Percentiles rank a stretch among this genome's conserved stretches.
Conservation (phyloP, 2,329 filamentous ascomycete genomes). For the Pseudodiploospora longispora region DNA sequence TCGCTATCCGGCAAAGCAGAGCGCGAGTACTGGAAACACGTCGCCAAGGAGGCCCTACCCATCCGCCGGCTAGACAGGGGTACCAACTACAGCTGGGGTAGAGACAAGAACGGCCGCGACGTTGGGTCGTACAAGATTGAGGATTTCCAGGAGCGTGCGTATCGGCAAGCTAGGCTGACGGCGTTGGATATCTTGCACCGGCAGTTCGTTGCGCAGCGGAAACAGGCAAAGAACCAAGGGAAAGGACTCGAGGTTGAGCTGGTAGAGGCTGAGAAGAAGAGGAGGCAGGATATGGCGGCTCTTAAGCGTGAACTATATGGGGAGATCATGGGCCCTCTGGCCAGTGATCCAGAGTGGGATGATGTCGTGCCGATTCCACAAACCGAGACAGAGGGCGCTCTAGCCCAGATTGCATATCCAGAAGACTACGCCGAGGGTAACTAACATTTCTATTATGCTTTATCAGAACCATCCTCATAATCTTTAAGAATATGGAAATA, state of each 20-base stretch:
- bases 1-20: conserved; percentile 38
- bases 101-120: conserved; percentile 41
- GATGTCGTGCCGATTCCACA: conserved; percentile 77
- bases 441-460: conserved; percentile 12
- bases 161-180: conserved; percentile 34
- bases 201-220: conserved; percentile 34
- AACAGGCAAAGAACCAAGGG: conserved; percentile 18
- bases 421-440: conserved; percentile 77
- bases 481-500: background rate
- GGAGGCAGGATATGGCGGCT: conserved; percentile 43
- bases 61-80: conserved; percentile 32
- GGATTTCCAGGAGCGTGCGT: conserved; percentile 35
- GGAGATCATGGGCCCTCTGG: conserved; percentile 34
- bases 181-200: conserved; percentile 35
- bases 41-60: conserved; percentile 44
- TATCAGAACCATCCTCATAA: background rate
- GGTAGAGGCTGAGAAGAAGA: conserved; percentile 35
- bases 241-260: conserved; percentile 29
- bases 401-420: conserved; percentile 89
- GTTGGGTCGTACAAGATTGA: conserved; percentile 39
- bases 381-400: conserved; percentile 72
- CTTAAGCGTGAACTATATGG: conserved; percentile 47
- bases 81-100: conserved; percentile 38
- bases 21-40: conserved; percentile 50
- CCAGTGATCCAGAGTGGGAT: conserved; percentile 68